These are phyloP conservation scores for Diplodia scrobiculata DNA, from an alignment of 2,329 filamentous ascomycete species.

Conservation along the genomic window DNA sequence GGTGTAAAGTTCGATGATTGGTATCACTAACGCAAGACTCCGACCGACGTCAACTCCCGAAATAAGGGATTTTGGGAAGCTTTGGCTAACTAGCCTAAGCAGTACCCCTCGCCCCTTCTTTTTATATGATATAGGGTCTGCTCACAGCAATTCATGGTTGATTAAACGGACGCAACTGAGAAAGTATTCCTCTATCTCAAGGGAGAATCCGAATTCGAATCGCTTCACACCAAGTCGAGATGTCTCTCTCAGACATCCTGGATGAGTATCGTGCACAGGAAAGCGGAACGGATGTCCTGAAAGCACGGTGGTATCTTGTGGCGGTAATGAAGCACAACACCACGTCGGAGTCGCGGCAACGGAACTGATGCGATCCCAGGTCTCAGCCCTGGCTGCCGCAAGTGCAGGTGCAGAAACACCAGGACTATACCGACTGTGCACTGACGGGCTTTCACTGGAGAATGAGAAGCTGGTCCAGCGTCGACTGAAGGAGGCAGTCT, in stretches of 20 bases:
- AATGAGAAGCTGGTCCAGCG: constrained; percentile 7
- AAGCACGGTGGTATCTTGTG: not conserved
- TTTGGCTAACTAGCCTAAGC: not conserved
- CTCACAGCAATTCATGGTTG: not conserved
- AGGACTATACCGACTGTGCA: not conserved
- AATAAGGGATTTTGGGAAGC: not conserved
- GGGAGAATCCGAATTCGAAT: not conserved
- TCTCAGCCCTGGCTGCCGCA: not conserved
- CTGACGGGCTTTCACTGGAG: not conserved
- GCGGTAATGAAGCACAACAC: not conserved
- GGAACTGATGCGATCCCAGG: not conserved
- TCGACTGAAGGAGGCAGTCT: not conserved
- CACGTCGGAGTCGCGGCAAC: not conserved
- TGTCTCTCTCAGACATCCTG: not conserved
- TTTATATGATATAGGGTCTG: not conserved
- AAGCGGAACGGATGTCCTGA: not conserved
- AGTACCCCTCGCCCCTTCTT: not conserved
- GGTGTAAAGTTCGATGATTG: too few species aligned
- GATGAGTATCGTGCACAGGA: not conserved
- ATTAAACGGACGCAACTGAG: not conserved
- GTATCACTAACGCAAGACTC: not conserved
- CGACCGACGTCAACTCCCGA: too few species aligned
- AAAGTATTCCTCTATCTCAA: not conserved
- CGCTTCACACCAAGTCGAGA: not conserved
- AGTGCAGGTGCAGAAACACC: not conserved